Evolutionary conservation across 768 basidiomycete genomes (phyloP).

Genomic region (Roridomyces roridus): DNA sequence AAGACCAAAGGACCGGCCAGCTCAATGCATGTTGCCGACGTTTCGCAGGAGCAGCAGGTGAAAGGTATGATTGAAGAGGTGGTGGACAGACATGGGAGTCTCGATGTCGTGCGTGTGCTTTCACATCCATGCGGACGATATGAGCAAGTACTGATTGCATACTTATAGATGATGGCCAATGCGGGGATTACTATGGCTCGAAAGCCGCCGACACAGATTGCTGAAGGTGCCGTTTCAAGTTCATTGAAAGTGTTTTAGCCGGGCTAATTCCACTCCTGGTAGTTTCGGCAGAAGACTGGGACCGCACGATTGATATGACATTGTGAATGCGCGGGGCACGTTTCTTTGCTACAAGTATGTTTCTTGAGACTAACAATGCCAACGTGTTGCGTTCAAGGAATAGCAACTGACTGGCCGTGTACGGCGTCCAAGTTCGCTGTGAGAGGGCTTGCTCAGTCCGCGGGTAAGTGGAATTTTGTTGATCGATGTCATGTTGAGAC

Average conservation of each 20-base stretch:
- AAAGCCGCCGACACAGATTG: too few relatives aligned
- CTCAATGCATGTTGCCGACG: conserved; percentile 17
- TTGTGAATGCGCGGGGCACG: conserved; percentile 37
- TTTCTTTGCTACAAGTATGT: conserved; percentile 45
- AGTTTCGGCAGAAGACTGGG: conserved; percentile 27
- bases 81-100: conserved; percentile 27
- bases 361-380: too few relatives aligned
- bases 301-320: conserved; percentile 28
- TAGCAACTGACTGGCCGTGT: too few relatives aligned
- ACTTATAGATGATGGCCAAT: conserved; percentile 41
- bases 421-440: conserved; percentile 29
- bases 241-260: conserved; percentile 9
- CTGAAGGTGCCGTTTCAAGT: too few relatives aligned
- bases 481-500: background rate
- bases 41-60: conserved; percentile 30
- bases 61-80: conserved; percentile 28
- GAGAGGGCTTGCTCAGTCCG: conserved; percentile 46
- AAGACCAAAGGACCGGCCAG: conserved; percentile 5
- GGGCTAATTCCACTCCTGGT: background rate
- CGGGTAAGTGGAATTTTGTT: conserved; percentile 28
- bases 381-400: too few relatives aligned
- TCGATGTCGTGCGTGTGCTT: conserved; percentile 36
- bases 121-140: background rate
- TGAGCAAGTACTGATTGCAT: too few relatives aligned
- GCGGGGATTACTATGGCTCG: conserved; percentile 28